Conservation (phyloP, 75 land plant genomes). For the Pinus albicaulis region DNA sequence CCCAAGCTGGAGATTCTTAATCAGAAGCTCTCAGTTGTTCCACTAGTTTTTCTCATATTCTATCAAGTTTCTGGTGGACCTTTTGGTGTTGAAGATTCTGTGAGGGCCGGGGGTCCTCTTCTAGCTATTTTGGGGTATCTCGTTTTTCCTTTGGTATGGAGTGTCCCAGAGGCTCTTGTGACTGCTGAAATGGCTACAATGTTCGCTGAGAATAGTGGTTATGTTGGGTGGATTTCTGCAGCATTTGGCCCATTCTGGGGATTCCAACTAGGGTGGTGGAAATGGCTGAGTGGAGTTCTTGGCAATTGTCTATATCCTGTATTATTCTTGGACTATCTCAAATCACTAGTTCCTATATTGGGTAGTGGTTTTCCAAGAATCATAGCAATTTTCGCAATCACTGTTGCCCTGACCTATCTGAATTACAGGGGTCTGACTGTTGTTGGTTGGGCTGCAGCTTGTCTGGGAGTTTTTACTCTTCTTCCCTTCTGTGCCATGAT, state of each 20-base stretch:
- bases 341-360: constrained; percentile 54
- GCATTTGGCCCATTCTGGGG: constrained; percentile 79
- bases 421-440: constrained; percentile 66
- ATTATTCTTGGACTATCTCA: constrained; percentile 74
- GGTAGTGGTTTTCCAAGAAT: constrained; percentile 34
- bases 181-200: constrained; percentile 79
- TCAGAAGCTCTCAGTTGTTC: constrained; percentile 49
- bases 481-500: constrained; percentile 64
- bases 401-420: constrained; percentile 55
- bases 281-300: constrained; percentile 75
- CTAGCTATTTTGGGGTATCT: constrained; percentile 72
- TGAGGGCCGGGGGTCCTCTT: constrained; percentile 72
- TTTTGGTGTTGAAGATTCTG: constrained; percentile 69
- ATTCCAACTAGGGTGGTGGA: constrained; percentile 78
- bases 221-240: constrained; percentile 77
- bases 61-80: constrained; percentile 73
- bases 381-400: constrained; percentile 34
- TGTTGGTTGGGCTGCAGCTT: constrained; percentile 63
- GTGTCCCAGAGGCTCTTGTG: constrained; percentile 75
- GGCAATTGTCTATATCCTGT: constrained; percentile 78
- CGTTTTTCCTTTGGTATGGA: constrained; percentile 74
- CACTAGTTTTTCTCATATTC: constrained; percentile 58
- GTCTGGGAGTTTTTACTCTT: constrained; percentile 50
- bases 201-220: constrained; percentile 84
- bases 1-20: neutral